Percentiles rank a stretch among this genome's conserved stretches.
Conservation (phyloP, 768 basidiomycete genomes). For the Pisolithus sp. region DNA sequence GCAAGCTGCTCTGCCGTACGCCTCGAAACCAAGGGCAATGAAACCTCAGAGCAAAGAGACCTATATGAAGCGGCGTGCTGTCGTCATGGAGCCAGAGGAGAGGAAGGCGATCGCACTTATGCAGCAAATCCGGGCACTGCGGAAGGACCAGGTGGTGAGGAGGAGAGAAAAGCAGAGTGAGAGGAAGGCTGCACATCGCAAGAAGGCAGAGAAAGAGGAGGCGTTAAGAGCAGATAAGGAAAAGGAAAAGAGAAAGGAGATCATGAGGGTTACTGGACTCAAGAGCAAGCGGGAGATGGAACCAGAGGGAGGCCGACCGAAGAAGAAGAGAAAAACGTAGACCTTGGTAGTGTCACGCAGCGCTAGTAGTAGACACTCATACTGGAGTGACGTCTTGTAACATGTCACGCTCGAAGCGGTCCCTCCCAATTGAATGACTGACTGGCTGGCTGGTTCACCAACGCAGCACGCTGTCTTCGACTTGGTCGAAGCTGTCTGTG, state of each 20-base stretch:
- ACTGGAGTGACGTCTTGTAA: too few species aligned
- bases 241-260: constrained; percentile 70
- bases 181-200: constrained; percentile 57
- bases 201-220: constrained; percentile 70
- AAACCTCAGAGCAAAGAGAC: constrained; percentile 65
- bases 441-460: neutral
- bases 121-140: constrained; percentile 88
- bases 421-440: neutral
- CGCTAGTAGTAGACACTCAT: neutral
- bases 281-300: constrained; percentile 65
- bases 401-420: too few species aligned
- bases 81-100: constrained; percentile 93
- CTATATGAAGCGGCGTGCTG: constrained; percentile 93
- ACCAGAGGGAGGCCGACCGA: constrained; percentile 46
- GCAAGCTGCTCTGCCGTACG: constrained; percentile 87
- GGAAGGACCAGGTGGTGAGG: constrained; percentile 79
- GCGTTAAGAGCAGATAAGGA: constrained; percentile 57
- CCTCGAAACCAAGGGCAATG: constrained; percentile 85
- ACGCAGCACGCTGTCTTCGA: neutral
- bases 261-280: constrained; percentile 65
- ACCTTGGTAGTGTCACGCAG: neutral
- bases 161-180: constrained; percentile 86
- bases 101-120: constrained; percentile 84
- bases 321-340: constrained; percentile 48
- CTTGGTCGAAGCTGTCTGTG: neutral